Conservation (phyloP, 148 eudicot genomes). For the Fallopia convolvulus region DNA sequence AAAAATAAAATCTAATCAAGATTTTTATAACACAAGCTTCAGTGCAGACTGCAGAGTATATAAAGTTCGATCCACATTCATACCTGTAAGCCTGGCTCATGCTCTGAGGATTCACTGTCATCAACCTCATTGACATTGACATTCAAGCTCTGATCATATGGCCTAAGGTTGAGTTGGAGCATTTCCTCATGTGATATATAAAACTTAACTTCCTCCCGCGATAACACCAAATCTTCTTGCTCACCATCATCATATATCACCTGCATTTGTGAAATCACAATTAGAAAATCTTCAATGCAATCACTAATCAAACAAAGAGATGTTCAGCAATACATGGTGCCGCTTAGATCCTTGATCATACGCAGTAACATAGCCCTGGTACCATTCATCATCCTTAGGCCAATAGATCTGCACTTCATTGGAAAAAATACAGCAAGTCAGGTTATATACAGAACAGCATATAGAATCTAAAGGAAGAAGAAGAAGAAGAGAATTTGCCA, state of each 20-base stretch:
- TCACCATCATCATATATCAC: constrained; percentile 75
- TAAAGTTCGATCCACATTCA: too few relatives aligned
- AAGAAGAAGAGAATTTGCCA: constrained; percentile 39
- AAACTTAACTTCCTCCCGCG: constrained; percentile 64
- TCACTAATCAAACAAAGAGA: neutral
- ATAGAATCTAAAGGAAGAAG: neutral
- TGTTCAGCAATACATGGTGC: constrained; percentile 48
- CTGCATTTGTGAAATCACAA: constrained; percentile 31
- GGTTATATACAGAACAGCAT: neutral
- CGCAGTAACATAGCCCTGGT: constrained; percentile 42
- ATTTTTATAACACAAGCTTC: too few relatives aligned
- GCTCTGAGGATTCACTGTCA: constrained; percentile 62
- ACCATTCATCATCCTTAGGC: constrained; percentile 95
- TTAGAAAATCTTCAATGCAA: neutral
- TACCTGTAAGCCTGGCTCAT: constrained; percentile 44
- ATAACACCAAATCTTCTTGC: constrained; percentile 48
- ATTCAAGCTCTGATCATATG: constrained; percentile 27
- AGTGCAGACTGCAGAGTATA: too few relatives aligned
- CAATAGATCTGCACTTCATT: constrained; percentile 63
- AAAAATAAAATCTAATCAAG: too few relatives aligned
- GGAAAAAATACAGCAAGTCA: neutral
- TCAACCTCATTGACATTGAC: constrained; percentile 39
- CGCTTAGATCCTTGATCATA: constrained; percentile 38
- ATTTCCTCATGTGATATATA: constrained; percentile 57
- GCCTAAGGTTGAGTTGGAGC: constrained; percentile 43